Conservation (phyloP, 176 grass and related monocot species). For the Bolboschoenus planiculmis region DNA sequence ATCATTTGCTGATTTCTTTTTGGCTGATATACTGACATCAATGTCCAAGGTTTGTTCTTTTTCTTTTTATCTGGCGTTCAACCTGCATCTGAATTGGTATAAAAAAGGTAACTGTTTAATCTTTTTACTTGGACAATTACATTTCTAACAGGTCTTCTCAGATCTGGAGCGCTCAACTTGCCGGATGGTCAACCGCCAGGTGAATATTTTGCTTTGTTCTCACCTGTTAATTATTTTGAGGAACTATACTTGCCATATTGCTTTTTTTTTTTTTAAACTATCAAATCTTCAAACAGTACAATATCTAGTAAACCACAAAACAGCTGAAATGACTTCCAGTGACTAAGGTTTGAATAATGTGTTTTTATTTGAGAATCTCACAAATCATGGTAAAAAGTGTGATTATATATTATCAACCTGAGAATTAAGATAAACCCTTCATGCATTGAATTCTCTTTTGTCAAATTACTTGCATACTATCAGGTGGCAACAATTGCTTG, state of each 20-base stretch:
- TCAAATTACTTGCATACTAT: not conserved
- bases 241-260: not conserved
- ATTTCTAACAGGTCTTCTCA: conserved; percentile 80
- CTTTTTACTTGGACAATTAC: not conserved
- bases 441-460: conserved; percentile 2
- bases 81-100: not conserved
- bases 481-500: conserved; percentile 97
- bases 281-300: not conserved
- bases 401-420: not conserved
- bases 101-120: not conserved
- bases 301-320: not conserved
- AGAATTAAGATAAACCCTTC: not conserved
- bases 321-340: not conserved
- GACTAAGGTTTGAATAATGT: not conserved
- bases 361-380: not conserved
- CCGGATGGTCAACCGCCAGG: conserved; percentile 93
- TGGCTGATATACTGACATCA: conserved; percentile 99
- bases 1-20: conserved; percentile 95
- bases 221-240: not conserved
- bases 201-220: conserved; percentile 26
- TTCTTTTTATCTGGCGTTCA: conserved; percentile 6
- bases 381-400: not conserved
- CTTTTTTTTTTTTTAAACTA: not conserved
- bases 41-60: conserved; percentile 84
- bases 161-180: conserved; percentile 97